Evolutionary conservation across 129 eudicot genomes (phyloP), one percentile per base, ranked within the genome.

Genomic region (Heracleum sosnowskyi): DNA sequence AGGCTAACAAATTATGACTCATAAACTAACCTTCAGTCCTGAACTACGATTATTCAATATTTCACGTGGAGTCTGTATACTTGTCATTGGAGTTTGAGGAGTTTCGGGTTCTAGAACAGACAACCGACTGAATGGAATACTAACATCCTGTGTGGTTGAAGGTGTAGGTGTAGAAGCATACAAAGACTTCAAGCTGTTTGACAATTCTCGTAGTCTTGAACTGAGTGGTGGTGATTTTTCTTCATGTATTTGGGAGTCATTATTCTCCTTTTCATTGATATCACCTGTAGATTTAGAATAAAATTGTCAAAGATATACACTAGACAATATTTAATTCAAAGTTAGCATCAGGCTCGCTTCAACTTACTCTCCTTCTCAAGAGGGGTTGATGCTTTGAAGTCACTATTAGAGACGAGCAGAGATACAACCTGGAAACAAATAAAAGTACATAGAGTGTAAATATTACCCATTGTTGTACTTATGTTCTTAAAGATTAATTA

Each of bases 201-300:
- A 77, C 57, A 96, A 45, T 77, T 86, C 85, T 73, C 80, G 86
- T 16, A 96, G 63, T 53, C 83, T 78, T 40, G 79, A 85, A 77
- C 92, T 92, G 13, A 91, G 66, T 42, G 94, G 91, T 45, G 97
- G 94, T 57, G 97, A 90, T 74, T 41, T 80, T 18, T 73, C 83
- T 33, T 75, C 84, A 35, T 57, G 60, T 29, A 63, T 72, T 20
- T 39, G 63, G 51, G 72, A 78, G 81, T 35, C 60, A 4, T 49
- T 77, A 73, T 82, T 85, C 73, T 91, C 91, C 73, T 84, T 86
- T 49, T 78, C 87, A 78, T 68, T 68, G 77, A 26, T 51, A 73
- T 75, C 86, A 79, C 79, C 90, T 87, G 66, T 72, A 35, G 69
- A 69, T 45, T 37, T 76, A 82, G 34, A 18, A 76, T 24, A 4